Percentiles rank a stretch among this genome's conserved stretches.
Conservation (phyloP, 352 stramenopile genomes). For the Aphanomyces euteiches region DNA sequence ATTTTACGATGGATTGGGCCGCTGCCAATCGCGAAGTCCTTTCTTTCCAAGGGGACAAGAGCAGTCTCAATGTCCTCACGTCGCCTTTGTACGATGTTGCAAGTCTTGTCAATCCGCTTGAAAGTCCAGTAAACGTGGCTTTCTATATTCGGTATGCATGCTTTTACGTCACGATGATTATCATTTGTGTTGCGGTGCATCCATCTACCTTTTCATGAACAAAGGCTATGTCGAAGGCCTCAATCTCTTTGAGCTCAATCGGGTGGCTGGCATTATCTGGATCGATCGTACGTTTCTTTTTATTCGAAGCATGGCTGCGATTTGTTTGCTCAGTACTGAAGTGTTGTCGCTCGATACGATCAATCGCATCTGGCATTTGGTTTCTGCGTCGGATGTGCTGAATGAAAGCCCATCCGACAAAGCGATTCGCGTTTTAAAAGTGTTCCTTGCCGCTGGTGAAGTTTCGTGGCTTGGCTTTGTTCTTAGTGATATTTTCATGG, state of each 20-base stretch:
- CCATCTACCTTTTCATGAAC: not conserved
- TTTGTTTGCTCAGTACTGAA: not conserved
- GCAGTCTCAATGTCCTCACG: slow-evolving; percentile 12
- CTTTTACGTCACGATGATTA: not conserved
- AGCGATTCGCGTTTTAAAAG: not conserved
- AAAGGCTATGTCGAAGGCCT: slow-evolving; percentile 13
- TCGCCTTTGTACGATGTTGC: not conserved
- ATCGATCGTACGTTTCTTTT: slow-evolving; percentile 15
- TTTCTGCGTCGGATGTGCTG: not conserved
- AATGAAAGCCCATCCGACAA: not conserved
- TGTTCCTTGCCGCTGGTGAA: slow-evolving; percentile 9
- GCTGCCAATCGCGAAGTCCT: slow-evolving; percentile 2
- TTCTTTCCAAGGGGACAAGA: slow-evolving; percentile 20
- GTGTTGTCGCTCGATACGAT: not conserved
- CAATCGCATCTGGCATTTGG: not conserved
- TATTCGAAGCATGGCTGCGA: not conserved
- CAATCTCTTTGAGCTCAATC: slow-evolving; percentile 27
- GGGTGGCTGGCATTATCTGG: slow-evolving; percentile 14
- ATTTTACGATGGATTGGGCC: not conserved
- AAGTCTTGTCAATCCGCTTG: slow-evolving; percentile 12
- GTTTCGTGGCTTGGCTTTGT: slow-evolving; percentile 16
- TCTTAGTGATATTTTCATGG: slow-evolving; percentile 12
- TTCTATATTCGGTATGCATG: not conserved
- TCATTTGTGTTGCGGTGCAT: not conserved
- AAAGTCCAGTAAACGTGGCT: not conserved